phyloP scores from a whole-genome alignment of 2,329 filamentous ascomycete species.

The Nemania sp. region DNA sequence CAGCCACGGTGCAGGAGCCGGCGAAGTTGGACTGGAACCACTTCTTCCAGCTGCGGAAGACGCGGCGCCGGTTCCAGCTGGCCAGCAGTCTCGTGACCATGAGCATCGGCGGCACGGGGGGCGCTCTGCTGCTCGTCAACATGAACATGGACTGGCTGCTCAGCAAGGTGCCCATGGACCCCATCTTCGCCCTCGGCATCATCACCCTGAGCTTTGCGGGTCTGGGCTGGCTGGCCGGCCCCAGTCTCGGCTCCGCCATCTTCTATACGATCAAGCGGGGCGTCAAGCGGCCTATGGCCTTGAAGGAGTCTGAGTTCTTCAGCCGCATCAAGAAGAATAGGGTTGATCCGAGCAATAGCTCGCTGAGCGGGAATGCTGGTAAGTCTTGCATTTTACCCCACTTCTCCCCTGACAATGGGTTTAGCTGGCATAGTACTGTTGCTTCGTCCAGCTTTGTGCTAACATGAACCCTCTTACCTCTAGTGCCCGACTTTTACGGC shows the following conservation, averaged over 20 bases:
- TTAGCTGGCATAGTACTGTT: too few relatives aligned
- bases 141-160: constrained; percentile 73
- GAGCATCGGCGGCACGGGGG: constrained; percentile 61
- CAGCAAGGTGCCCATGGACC: constrained; percentile 79
- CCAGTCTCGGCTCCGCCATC: constrained; percentile 75
- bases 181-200: constrained; percentile 80
- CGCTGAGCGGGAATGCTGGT: constrained; percentile 78
- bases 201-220: constrained; percentile 76
- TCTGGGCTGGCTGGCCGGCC: constrained; percentile 87
- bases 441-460: neutral
- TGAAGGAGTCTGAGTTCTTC: constrained; percentile 95
- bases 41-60: constrained; percentile 88
- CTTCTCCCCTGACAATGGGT: neutral
- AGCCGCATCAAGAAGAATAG: constrained; percentile 87
- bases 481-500: constrained; percentile 94
- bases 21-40: constrained; percentile 78
- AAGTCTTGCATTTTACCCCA: constrained; percentile 33
- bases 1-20: constrained; percentile 31
- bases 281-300: constrained; percentile 71
- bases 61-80: constrained; percentile 81
- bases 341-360: constrained; percentile 87
- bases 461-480: neutral
- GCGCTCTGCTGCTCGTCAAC: constrained; percentile 68
- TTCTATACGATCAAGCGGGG: constrained; percentile 78
- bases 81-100: constrained; percentile 72